Conservation (phyloP, 768 basidiomycete species). For the Hericium erinaceus region DNA sequence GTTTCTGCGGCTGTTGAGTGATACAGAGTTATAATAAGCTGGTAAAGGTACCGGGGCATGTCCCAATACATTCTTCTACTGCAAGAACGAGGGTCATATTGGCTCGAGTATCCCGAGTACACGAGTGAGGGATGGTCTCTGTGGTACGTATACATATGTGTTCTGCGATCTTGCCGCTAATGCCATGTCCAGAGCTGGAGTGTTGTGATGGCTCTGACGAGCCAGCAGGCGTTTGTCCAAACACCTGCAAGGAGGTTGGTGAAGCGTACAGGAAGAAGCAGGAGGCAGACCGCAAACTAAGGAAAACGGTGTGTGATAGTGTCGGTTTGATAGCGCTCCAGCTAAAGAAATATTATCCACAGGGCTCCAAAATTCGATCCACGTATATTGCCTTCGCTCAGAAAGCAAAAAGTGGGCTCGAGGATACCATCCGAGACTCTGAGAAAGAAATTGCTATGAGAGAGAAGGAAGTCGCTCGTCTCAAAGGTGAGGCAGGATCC, state of each 20-base stretch:
- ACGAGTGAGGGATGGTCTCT: slow-evolving; percentile 86
- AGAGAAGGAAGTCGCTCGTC: slow-evolving; percentile 63
- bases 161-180: background rate
- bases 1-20: background rate
- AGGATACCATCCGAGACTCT: slow-evolving; percentile 47
- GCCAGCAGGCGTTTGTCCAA: slow-evolving; percentile 64
- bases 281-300: slow-evolving; percentile 69
- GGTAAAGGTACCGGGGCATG: slow-evolving; percentile 77
- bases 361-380: slow-evolving; percentile 89
- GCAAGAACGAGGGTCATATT: slow-evolving; percentile 81
- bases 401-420: slow-evolving; percentile 82
- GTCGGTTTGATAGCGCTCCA: background rate
- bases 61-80: slow-evolving; percentile 68
- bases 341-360: background rate
- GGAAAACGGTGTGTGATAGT: slow-evolving; percentile 55
- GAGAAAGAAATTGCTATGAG: slow-evolving; percentile 49
- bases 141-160: slow-evolving; percentile 46
- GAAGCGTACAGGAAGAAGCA: slow-evolving; percentile 54
- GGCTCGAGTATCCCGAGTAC: slow-evolving; percentile 71
- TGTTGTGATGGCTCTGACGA: slow-evolving; percentile 99
- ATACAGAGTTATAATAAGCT: slow-evolving; percentile 5
- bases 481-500: slow-evolving; percentile 43
- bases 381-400: slow-evolving; percentile 82
- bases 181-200: slow-evolving; percentile 54
- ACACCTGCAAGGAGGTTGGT: slow-evolving; percentile 71